Evolutionary conservation across 129 eudicot species (phyloP).

Genomic region (Calendula officinalis): DNA sequence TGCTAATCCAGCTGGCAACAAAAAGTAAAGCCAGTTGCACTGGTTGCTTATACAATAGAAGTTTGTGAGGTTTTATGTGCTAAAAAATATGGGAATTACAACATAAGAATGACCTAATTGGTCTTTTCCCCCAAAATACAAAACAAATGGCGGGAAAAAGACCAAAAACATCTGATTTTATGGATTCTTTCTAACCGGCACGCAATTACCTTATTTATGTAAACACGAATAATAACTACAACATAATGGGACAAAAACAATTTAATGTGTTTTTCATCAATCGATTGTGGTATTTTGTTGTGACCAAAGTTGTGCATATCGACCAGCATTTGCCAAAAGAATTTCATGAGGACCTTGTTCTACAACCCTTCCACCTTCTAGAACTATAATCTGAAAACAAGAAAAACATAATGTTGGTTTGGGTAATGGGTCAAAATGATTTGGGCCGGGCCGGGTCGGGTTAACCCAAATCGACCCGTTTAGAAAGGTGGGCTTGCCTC

Average conservation of each 20-base stretch:
- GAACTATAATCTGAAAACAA: constrained; percentile 64
- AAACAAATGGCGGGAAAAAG: constrained; percentile 5
- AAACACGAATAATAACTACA: constrained; percentile 9
- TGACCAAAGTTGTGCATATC: constrained; percentile 94
- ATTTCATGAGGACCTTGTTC: constrained; percentile 96
- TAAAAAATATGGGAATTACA: no score
- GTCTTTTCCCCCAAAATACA: neutral
- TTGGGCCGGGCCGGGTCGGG: no score
- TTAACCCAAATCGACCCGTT: no score
- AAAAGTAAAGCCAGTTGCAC: constrained; percentile 40
- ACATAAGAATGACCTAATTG: no score
- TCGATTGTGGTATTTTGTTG: constrained; percentile 83
- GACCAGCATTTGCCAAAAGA: constrained; percentile 65
- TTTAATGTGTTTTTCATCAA: constrained; percentile 37
- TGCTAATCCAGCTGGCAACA: constrained; percentile 39
- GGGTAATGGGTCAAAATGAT: no score
- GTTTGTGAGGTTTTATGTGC: no score
- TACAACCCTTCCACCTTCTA: constrained; percentile 87
- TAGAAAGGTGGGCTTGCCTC: constrained; percentile 43
- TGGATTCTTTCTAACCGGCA: neutral
- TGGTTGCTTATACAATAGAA: no score
- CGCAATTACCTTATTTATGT: constrained; percentile 22
- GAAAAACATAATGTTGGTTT: neutral
- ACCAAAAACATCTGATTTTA: neutral
- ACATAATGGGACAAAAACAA: neutral